These are phyloP conservation scores for Syncephalastrum monosporum DNA, from an alignment of 371 early-diverging fungal genomes.

Conservation along the genomic window DNA sequence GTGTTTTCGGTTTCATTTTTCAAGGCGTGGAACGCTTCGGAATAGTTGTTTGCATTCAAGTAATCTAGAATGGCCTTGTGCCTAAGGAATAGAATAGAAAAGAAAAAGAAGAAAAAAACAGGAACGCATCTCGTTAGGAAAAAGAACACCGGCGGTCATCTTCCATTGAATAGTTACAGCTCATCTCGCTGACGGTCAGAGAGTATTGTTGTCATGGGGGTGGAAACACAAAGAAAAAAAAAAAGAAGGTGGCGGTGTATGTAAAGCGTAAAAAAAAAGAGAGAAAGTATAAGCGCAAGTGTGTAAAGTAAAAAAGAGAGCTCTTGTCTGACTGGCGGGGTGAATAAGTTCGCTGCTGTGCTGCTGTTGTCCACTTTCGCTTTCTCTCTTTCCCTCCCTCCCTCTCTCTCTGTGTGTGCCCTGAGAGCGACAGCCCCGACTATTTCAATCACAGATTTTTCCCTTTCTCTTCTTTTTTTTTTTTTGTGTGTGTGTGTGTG, in stretches of 20 bases:
- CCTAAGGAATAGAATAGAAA: conserved; percentile 35
- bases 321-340: no score
- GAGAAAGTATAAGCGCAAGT: not conserved
- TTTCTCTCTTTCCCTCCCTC: no score
- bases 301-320: conserved; percentile 1
- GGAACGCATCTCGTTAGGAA: not conserved
- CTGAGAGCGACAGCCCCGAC: no score
- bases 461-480: no score
- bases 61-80: conserved; percentile 87
- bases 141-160: not conserved
- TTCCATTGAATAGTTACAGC: conserved; percentile 49
- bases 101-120: conserved; percentile 4
- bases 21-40: conserved; percentile 66
- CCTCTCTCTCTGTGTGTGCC: no score
- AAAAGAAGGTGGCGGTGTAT: not conserved
- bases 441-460: no score
- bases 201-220: conserved; percentile 53
- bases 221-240: conserved; percentile 3
- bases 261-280: conserved; percentile 8
- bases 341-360: no score
- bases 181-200: conserved; percentile 76
- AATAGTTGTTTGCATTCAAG: conserved; percentile 70
- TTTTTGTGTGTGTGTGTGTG: no score
- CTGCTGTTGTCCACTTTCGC: no score
- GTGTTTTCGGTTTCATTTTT: conserved; percentile 72